phyloP scores from a whole-genome alignment of 2,329 filamentous ascomycete genomes.

The Helotiales sp. region DNA sequence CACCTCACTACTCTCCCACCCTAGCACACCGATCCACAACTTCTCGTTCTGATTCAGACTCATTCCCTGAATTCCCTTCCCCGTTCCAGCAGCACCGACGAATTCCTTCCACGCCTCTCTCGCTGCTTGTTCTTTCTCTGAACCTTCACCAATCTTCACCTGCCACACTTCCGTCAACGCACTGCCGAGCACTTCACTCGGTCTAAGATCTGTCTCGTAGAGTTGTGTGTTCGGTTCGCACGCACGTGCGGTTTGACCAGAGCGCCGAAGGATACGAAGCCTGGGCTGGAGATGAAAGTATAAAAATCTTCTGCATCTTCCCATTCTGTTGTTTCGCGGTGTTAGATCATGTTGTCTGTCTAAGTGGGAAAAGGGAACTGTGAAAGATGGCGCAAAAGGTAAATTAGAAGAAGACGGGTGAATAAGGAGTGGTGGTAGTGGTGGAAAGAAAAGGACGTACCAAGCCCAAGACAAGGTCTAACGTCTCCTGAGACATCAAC shows the following conservation, averaged over 20 bases:
- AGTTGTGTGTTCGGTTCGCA: constrained; percentile 19
- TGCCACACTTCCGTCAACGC: constrained; percentile 24
- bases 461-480: constrained; percentile 14
- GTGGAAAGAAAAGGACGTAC: neutral
- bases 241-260: neutral
- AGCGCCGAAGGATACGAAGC: constrained; percentile 10
- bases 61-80: constrained; percentile 8
- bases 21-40: constrained; percentile 20
- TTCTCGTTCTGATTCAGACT: constrained; percentile 24
- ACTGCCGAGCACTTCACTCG: constrained; percentile 4
- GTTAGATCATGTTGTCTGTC: neutral
- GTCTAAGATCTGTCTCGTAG: constrained; percentile 18
- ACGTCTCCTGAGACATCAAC: constrained; percentile 5
- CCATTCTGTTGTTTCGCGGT: constrained; percentile 15
- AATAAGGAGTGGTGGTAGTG: too few relatives aligned
- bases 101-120: constrained; percentile 18
- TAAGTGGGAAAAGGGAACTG: neutral
- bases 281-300: constrained; percentile 10
- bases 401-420: too few relatives aligned
- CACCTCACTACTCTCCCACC: constrained; percentile 20
- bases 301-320: constrained; percentile 10
- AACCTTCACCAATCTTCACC: constrained; percentile 10
- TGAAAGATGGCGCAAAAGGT: too few relatives aligned
- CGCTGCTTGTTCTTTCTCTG: neutral
- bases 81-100: neutral